Conservation (phyloP, 2,329 filamentous ascomycete genomes). For the Chrysoporthe austroafricana region DNA sequence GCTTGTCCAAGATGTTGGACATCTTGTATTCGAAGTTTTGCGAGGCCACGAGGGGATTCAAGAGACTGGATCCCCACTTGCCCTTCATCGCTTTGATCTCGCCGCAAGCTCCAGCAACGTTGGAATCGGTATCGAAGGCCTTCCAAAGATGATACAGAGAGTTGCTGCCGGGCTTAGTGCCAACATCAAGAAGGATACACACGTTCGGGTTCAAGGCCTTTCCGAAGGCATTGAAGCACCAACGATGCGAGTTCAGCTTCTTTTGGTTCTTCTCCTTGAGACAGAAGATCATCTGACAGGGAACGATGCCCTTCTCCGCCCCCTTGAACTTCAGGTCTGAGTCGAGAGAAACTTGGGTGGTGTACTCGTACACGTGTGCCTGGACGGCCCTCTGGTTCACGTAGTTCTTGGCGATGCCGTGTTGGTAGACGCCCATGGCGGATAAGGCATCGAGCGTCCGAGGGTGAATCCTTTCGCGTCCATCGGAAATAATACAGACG, state of each 20-base stretch:
- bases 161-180: slow-evolving; percentile 84
- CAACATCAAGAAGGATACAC: slow-evolving; percentile 95
- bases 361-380: slow-evolving; percentile 98
- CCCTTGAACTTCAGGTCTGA: slow-evolving; percentile 98
- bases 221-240: slow-evolving; percentile 99
- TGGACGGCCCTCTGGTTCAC: slow-evolving; percentile 96
- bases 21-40: slow-evolving; percentile 99
- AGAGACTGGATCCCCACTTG: slow-evolving; percentile 75
- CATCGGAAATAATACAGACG: slow-evolving; percentile 94
- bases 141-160: slow-evolving; percentile 99
- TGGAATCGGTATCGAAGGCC: slow-evolving; percentile 96
- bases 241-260: slow-evolving; percentile 97
- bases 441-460: slow-evolving; percentile 92
- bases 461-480: slow-evolving; percentile 86
- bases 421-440: slow-evolving; percentile 96
- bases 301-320: slow-evolving; percentile 97
- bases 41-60: slow-evolving; percentile 93
- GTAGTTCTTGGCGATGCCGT: slow-evolving; percentile 97
- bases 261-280: slow-evolving; percentile 97
- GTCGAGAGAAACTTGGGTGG: slow-evolving; percentile 94
- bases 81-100: slow-evolving; percentile 98
- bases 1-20: slow-evolving; percentile 98
- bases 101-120: slow-evolving; percentile 93
- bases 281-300: slow-evolving; percentile 98
- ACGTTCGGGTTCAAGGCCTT: slow-evolving; percentile 92